Conservation (phyloP, 1,139 yeast genomes). For the Debaryomyces coudertii region DNA sequence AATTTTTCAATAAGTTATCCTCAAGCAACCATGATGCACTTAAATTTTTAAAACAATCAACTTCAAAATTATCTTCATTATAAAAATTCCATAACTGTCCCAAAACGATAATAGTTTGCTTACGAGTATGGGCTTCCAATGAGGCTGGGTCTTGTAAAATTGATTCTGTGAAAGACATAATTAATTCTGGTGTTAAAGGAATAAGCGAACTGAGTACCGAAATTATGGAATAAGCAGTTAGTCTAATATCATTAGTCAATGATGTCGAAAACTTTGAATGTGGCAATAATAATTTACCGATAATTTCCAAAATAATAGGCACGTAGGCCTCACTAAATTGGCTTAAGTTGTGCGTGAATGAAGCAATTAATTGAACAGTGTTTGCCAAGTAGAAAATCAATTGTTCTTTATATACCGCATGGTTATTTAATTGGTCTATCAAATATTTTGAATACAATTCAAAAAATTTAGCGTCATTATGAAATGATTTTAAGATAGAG, state of each 20-base stretch:
- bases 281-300: conserved; percentile 54
- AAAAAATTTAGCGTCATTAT: conserved; percentile 66
- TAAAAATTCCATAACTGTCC: conserved; percentile 47
- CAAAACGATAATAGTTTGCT: conserved; percentile 43
- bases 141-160: conserved; percentile 39
- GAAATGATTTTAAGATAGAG: conserved; percentile 71
- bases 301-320: conserved; percentile 59
- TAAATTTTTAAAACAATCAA: conserved; percentile 23
- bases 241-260: conserved; percentile 64
- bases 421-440: conserved; percentile 54
- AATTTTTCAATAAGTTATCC: conserved; percentile 20
- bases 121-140: conserved; percentile 22
- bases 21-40: conserved; percentile 17
- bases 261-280: conserved; percentile 29
- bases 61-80: conserved; percentile 22
- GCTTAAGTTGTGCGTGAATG: conserved; percentile 34
- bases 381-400: conserved; percentile 78
- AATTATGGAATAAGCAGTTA: conserved; percentile 80
- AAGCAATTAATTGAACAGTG: conserved; percentile 61
- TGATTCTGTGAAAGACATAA: conserved; percentile 71
- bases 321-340: conserved; percentile 37
- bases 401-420: conserved; percentile 67
- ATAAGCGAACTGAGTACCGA: conserved; percentile 77
- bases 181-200: conserved; percentile 64
- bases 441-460: conserved; percentile 66